Percentiles rank a stretch among this genome's conserved stretches.
These are phyloP conservation scores for Annulohypoxylon stygium DNA, from an alignment of 495 filamentous ascomycete genomes.

Conservation along the genomic window DNA sequence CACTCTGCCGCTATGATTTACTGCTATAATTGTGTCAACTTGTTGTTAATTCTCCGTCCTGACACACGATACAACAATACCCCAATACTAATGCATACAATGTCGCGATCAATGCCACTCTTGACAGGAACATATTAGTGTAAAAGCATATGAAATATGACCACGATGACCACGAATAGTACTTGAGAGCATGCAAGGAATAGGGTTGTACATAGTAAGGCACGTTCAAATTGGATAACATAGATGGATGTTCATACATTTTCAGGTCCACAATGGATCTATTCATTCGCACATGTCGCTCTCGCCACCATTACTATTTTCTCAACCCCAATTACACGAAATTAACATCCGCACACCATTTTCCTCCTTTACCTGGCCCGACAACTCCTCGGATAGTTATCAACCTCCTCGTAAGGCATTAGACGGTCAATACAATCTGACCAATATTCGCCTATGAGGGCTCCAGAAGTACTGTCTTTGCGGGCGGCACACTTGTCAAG, in stretches of 20 bases:
- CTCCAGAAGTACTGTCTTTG: neutral
- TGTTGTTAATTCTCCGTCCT: neutral
- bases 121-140: neutral
- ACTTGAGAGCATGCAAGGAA: neutral
- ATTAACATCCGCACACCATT: conserved; percentile 13
- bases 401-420: neutral
- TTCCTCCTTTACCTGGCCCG: conserved; percentile 2
- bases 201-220: neutral
- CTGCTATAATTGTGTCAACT: conserved; percentile 14
- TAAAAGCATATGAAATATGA: too few relatives aligned
- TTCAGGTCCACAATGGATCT: neutral
- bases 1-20: neutral
- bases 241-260: conserved; percentile 4
- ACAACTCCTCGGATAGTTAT: neutral
- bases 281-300: neutral
- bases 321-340: conserved; percentile 23
- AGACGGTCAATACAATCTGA: neutral
- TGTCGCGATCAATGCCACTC: neutral
- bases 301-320: conserved; percentile 6
- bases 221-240: neutral
- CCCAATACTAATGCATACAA: neutral
- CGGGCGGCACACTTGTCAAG: neutral
- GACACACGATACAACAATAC: neutral
- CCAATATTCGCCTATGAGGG: neutral
- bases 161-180: neutral